These are phyloP conservation scores for Apiospora rasikravindrae DNA, from an alignment of 2,329 filamentous ascomycete species.

Conservation along the genomic window DNA sequence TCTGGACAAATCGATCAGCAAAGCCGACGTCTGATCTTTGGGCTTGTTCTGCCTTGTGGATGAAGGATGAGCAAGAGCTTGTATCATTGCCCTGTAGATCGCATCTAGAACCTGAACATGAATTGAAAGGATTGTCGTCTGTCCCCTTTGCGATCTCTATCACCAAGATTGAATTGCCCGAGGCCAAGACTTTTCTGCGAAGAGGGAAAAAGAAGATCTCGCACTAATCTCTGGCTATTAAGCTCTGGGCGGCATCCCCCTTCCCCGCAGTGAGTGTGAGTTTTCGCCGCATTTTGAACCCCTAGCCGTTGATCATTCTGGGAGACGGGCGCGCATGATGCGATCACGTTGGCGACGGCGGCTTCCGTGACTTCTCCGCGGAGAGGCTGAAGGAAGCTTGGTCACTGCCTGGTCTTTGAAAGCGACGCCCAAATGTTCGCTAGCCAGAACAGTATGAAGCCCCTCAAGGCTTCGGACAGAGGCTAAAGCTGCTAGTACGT, in stretches of 20 bases:
- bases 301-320: not conserved
- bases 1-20: not conserved
- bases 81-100: not conserved
- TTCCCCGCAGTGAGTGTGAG: conserved; percentile 10
- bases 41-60: not conserved
- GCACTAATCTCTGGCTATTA: not conserved
- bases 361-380: conserved; percentile 7
- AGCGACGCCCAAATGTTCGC: not conserved
- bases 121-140: not conserved
- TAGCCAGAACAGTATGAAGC: not conserved
- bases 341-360: conserved; percentile 4
- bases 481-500: not conserved
- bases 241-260: conserved; percentile 1
- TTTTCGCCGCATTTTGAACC: not conserved
- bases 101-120: not conserved
- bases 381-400: not conserved
- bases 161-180: not conserved
- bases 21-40: not conserved
- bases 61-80: not conserved
- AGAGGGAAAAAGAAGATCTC: not conserved
- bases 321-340: not conserved
- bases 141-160: not conserved
- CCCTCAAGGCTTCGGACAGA: not conserved
- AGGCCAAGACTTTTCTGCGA: not conserved
- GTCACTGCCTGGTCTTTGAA: not conserved